A percentile compares a stretch with the other conserved stretches of the same genome.
These are phyloP conservation scores for Sugiyamaella paludigena DNA, from an alignment of 1,139 yeast species.

Conservation along the genomic window DNA sequence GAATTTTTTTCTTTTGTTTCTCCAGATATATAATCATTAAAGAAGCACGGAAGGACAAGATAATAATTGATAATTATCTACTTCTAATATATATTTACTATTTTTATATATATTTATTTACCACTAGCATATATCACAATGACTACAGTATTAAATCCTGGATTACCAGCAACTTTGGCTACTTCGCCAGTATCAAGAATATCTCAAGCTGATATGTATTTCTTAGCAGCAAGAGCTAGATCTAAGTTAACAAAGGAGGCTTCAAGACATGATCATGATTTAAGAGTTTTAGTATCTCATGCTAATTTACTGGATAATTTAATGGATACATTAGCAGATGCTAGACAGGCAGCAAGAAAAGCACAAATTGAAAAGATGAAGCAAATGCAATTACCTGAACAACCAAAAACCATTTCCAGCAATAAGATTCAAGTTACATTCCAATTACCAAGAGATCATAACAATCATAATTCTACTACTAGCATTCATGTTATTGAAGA, in stretches of 20 bases:
- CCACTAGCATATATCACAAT: neutral
- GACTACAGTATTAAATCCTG: neutral
- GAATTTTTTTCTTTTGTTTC: too few relatives aligned
- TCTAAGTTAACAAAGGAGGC: slow-evolving; percentile 68
- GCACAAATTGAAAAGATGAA: slow-evolving; percentile 14
- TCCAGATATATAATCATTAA: too few relatives aligned
- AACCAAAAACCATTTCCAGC: neutral
- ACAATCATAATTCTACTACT: slow-evolving; percentile 4
- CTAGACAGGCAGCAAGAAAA: slow-evolving; percentile 15
- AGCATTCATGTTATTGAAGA: slow-evolving; percentile 17
- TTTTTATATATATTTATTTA: neutral
- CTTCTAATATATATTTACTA: too few relatives aligned
- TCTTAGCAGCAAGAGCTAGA: slow-evolving; percentile 68
- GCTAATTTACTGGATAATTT: slow-evolving; percentile 72
- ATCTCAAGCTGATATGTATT: slow-evolving; percentile 50
- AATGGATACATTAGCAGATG: slow-evolving; percentile 46
- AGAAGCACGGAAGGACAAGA: too few relatives aligned
- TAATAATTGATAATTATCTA: too few relatives aligned
- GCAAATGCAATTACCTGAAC: slow-evolving; percentile 11
- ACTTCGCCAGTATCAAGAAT: slow-evolving; percentile 10
- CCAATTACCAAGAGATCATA: slow-evolving; percentile 5
- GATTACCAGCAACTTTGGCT: slow-evolving; percentile 12
- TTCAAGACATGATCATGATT: slow-evolving; percentile 54
- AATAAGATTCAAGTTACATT: slow-evolving; percentile 6
- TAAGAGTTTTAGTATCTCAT: slow-evolving; percentile 65